phyloP scores from a whole-genome alignment of 2,329 filamentous ascomycete species.

The Cylindrodendrum hubeiense region DNA sequence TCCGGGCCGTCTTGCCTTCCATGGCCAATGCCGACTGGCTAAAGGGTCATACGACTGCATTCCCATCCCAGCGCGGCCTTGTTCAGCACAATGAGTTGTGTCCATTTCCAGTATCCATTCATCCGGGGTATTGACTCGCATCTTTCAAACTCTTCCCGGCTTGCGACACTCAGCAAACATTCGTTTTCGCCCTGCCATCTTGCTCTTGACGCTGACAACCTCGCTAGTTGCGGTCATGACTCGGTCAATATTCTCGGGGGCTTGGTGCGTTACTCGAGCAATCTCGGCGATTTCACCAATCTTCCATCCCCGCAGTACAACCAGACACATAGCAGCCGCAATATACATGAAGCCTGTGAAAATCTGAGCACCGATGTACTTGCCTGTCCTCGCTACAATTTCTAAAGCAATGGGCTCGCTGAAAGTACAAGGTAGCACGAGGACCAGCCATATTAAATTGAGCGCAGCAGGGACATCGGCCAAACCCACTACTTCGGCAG shows the following conservation, averaged over 20 bases:
- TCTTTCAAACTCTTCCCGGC: constrained; percentile 41
- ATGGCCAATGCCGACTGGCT: too few relatives aligned
- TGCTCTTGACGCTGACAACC: constrained; percentile 45
- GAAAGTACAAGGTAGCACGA: constrained; percentile 79
- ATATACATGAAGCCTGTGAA: constrained; percentile 74
- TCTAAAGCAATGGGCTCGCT: constrained; percentile 73
- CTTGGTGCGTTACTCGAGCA: constrained; percentile 46
- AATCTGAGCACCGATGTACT: constrained; percentile 66
- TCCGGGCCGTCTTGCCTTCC: neutral
- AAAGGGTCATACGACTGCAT: neutral
- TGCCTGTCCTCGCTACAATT: constrained; percentile 58
- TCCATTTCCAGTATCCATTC: neutral
- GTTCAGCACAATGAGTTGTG: neutral
- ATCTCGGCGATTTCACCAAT: constrained; percentile 51
- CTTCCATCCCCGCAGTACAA: constrained; percentile 54
- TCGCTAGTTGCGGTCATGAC: constrained; percentile 48
- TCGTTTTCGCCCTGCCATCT: constrained; percentile 46
- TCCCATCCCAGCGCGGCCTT: neutral
- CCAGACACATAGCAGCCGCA: constrained; percentile 53
- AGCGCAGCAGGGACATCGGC: constrained; percentile 75
- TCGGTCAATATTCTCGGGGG: constrained; percentile 45
- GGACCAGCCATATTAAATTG: constrained; percentile 78
- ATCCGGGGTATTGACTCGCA: neutral
- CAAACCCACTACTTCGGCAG: constrained; percentile 80
- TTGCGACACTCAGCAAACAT: constrained; percentile 50